Evolutionary conservation across 768 basidiomycete genomes (phyloP).

Genomic region (Calocybe gangraenosa): DNA sequence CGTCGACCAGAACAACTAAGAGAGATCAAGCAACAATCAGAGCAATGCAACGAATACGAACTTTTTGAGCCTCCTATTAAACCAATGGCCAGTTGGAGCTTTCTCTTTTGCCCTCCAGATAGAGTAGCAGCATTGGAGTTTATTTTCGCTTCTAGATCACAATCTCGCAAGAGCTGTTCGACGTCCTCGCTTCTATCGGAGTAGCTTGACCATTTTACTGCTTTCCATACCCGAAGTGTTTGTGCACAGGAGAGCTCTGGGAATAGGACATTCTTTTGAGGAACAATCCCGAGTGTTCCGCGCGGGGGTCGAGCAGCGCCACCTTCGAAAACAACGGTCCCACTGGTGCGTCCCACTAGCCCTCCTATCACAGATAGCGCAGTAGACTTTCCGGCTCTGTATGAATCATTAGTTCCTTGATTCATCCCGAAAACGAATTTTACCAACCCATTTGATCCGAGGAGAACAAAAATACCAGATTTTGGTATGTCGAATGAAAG

Average conservation of each 20-base stretch:
- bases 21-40: not conserved
- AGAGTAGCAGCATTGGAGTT: constrained; percentile 61
- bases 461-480: constrained; percentile 69
- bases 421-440: not conserved
- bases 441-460: constrained; percentile 66
- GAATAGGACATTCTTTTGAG: constrained; percentile 82
- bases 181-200: constrained; percentile 50
- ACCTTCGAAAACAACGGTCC: constrained; percentile 53
- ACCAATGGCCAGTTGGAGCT: constrained; percentile 79
- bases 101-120: constrained; percentile 79
- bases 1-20: constrained; percentile 57
- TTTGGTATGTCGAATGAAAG: constrained; percentile 68
- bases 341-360: constrained; percentile 54
- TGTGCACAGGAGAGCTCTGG: constrained; percentile 72
- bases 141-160: constrained; percentile 70
- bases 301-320: constrained; percentile 50
- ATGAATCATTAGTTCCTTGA: constrained; percentile 1
- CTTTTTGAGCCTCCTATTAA: constrained; percentile 72
- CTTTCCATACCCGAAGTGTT: constrained; percentile 68
- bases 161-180: constrained; percentile 62
- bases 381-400: constrained; percentile 76
- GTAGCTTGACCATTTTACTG: constrained; percentile 59
- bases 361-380: constrained; percentile 63
- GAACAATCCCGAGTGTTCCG: constrained; percentile 71
- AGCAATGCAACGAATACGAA: constrained; percentile 27